These are phyloP conservation scores for Schizonepeta tenuifolia DNA, from an alignment of 257 asterid genomes.

Conservation along the genomic window DNA sequence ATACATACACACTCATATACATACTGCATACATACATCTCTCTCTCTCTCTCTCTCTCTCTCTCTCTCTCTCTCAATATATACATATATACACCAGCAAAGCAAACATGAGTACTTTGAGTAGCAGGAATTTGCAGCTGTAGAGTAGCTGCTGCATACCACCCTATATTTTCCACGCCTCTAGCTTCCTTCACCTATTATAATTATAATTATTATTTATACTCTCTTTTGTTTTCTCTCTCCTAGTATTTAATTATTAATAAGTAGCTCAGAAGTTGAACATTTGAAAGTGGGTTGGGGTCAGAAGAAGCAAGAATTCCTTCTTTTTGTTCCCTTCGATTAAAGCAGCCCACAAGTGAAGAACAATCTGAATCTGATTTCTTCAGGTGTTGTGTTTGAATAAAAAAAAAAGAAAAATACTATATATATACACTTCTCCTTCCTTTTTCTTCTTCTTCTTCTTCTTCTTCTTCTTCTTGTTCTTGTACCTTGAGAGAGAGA, in stretches of 20 bases:
- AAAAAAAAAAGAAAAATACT: too few relatives aligned
- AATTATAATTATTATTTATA: too few relatives aligned
- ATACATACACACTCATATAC: background rate
- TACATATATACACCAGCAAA: too few relatives aligned
- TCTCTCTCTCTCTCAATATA: too few relatives aligned
- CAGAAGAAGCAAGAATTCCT: slow-evolving; percentile 18
- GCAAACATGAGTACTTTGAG: too few relatives aligned
- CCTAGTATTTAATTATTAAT: background rate
- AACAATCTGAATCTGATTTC: slow-evolving; percentile 7
- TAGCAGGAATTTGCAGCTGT: slow-evolving; percentile 24
- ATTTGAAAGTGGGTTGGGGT: background rate
- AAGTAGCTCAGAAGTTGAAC: background rate
- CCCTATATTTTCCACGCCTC: slow-evolving; percentile 14
- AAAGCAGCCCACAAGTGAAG: background rate
- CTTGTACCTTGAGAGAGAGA: background rate
- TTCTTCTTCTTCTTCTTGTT: background rate
- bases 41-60: background rate
- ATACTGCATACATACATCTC: background rate
- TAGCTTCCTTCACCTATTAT: background rate
- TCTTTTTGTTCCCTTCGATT: slow-evolving; percentile 29
- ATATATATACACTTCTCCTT: too few relatives aligned
- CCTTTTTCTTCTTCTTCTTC: too few relatives aligned
- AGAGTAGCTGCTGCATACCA: slow-evolving; percentile 24
- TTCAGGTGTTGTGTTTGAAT: slow-evolving; percentile 1
- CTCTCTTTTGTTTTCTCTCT: slow-evolving; percentile 26